phyloP scores from a whole-genome alignment of 1,284 basidiomycete genomes.

The Jaminaea rosea region DNA sequence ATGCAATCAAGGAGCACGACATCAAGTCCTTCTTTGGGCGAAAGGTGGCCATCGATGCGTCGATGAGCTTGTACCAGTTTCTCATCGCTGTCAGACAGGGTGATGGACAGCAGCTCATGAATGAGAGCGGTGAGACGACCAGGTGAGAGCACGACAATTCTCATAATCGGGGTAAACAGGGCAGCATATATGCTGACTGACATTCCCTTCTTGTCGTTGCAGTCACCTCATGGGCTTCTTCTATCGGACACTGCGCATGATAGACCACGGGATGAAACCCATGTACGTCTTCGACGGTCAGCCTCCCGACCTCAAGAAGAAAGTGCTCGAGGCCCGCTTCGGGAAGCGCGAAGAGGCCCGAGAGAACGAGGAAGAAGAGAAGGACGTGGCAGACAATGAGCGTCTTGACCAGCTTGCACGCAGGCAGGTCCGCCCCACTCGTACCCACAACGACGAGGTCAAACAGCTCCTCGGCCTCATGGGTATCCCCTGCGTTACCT shows the following conservation, averaged over 20 bases:
- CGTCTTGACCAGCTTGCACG: slow-evolving; percentile 84
- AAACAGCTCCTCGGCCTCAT: slow-evolving; percentile 77
- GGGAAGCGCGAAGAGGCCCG: slow-evolving; percentile 84
- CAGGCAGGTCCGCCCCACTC: slow-evolving; percentile 87
- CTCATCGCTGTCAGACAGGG: slow-evolving; percentile 92
- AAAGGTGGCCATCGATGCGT: slow-evolving; percentile 90
- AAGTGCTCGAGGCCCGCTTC: slow-evolving; percentile 86
- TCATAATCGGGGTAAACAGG: too few relatives aligned
- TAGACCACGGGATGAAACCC: slow-evolving; percentile 98
- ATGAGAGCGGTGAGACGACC: slow-evolving; percentile 81
- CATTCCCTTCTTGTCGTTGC: neutral
- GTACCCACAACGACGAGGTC: slow-evolving; percentile 94
- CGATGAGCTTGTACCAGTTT: slow-evolving; percentile 61
- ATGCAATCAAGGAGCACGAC: slow-evolving; percentile 77
- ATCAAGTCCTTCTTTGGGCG: slow-evolving; percentile 90
- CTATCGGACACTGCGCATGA: slow-evolving; percentile 73
- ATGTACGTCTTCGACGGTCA: slow-evolving; percentile 98
- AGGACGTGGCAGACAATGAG: slow-evolving; percentile 77
- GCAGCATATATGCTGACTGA: too few relatives aligned
- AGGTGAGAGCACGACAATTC: too few relatives aligned
- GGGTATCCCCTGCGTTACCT: slow-evolving; percentile 86
- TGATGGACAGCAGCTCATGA: slow-evolving; percentile 92
- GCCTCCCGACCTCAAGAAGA: slow-evolving; percentile 91
- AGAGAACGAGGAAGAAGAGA: slow-evolving; percentile 87
- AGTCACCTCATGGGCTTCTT: slow-evolving; percentile 98